Percentiles rank a stretch among this genome's conserved stretches.
These are phyloP conservation scores for Eragrostis nindensis DNA, from an alignment of 176 grass and related monocot species.

Conservation along the genomic window DNA sequence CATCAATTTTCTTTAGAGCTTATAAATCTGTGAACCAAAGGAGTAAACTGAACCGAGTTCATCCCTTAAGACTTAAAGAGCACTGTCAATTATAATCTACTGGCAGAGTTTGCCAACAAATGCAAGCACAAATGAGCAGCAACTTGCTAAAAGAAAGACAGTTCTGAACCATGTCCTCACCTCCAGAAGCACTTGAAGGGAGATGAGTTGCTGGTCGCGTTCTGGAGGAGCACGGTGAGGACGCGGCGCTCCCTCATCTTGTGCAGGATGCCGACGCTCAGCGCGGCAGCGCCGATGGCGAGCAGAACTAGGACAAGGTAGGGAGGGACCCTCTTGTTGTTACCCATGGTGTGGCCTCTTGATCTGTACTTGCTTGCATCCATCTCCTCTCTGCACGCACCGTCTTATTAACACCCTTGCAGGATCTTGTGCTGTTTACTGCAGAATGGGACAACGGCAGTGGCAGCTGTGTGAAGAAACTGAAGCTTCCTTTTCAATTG, in stretches of 20 bases:
- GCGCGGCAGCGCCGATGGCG: slow-evolving; percentile 55
- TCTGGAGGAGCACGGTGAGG: slow-evolving; percentile 74
- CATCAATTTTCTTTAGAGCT: neutral
- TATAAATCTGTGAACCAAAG: neutral
- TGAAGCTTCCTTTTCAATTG: slow-evolving; percentile 42
- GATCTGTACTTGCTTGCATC: slow-evolving; percentile 47
- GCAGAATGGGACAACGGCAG: slow-evolving; percentile 2
- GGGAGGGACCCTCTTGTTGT: slow-evolving; percentile 47
- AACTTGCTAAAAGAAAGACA: neutral
- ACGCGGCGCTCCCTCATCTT: slow-evolving; percentile 89
- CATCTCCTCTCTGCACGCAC: slow-evolving; percentile 37
- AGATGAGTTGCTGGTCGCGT: slow-evolving; percentile 69
- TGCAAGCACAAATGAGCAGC: neutral
- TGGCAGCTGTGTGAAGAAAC: slow-evolving; percentile 53
- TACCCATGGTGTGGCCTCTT: slow-evolving; percentile 47
- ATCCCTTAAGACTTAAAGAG: neutral
- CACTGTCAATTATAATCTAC: slow-evolving; percentile 16
- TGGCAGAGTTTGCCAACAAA: slow-evolving; percentile 1
- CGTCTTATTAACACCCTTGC: slow-evolving; percentile 41
- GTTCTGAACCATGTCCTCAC: slow-evolving; percentile 41
- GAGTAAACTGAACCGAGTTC: neutral
- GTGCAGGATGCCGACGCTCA: slow-evolving; percentile 73
- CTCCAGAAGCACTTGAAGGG: slow-evolving; percentile 71
- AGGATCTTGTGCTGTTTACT: slow-evolving; percentile 46
- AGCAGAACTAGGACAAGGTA: slow-evolving; percentile 71